Evolutionary conservation across 179 eudicot genomes (phyloP).

Genomic region (Silene noctiflora): DNA sequence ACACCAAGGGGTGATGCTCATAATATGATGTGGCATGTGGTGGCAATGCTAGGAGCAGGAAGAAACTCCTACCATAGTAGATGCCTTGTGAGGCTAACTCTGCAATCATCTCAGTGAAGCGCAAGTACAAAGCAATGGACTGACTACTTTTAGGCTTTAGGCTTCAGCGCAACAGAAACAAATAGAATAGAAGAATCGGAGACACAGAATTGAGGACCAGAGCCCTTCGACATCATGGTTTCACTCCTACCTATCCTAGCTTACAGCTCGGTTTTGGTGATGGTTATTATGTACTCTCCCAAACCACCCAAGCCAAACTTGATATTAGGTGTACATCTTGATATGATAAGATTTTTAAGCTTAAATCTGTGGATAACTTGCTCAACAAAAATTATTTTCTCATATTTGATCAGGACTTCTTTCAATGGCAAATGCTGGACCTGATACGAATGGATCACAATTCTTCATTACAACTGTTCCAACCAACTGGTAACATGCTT

Average conservation of each 20-base stretch:
- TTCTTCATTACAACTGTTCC: slow-evolving; percentile 95
- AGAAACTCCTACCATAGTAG: no score
- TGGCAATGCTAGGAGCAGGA: no score
- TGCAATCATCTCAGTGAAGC: background rate
- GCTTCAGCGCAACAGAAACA: no score
- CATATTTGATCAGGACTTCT: slow-evolving; percentile 48
- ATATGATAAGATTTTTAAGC: background rate
- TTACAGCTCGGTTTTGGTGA: no score
- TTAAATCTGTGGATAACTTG: background rate
- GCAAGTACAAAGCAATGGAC: no score
- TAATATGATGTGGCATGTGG: no score
- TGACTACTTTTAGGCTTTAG: no score
- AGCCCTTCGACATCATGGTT: background rate
- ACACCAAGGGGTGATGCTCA: no score
- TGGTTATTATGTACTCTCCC: background rate
- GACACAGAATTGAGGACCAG: no score
- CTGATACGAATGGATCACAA: slow-evolving; percentile 92
- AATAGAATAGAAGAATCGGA: no score
- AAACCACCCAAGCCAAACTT: background rate
- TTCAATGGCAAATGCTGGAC: slow-evolving; percentile 97
- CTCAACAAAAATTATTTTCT: background rate
- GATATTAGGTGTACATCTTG: background rate
- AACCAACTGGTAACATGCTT: slow-evolving; percentile 69
- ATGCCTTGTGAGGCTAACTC: background rate
- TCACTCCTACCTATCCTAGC: slow-evolving; percentile 1